These are phyloP conservation scores for Colletotrichum camelliae DNA, from an alignment of 2,329 filamentous ascomycete species.

Conservation along the genomic window DNA sequence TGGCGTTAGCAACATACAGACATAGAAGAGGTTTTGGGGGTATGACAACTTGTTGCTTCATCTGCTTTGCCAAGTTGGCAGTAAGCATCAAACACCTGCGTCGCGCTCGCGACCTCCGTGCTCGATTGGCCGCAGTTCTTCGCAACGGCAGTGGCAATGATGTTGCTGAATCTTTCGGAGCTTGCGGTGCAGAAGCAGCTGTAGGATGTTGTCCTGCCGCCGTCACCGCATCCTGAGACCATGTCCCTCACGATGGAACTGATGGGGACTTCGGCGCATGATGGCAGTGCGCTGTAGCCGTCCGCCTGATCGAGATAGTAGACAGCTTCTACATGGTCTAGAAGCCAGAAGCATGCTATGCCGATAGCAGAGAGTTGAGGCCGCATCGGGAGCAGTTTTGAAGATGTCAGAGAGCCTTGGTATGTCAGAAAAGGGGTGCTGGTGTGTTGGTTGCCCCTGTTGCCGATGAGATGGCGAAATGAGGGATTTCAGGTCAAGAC, in stretches of 20 bases:
- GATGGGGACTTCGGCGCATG: neutral
- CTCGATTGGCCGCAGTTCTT: neutral
- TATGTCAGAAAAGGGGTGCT: neutral
- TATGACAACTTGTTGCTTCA: neutral
- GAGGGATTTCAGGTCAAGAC: neutral
- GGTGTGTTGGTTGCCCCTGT: neutral
- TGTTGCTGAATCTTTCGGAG: neutral
- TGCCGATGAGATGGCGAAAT: neutral
- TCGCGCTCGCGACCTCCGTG: neutral
- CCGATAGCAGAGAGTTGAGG: accelerated
- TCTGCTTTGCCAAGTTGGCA: neutral
- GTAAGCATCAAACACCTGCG: neutral
- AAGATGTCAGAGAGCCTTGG: neutral
- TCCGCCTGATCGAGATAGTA: neutral
- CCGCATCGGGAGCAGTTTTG: neutral
- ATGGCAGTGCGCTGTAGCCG: neutral
- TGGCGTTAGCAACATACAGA: neutral
- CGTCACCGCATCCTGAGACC: neutral
- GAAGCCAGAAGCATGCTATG: neutral
- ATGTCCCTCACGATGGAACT: neutral
- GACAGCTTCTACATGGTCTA: neutral
- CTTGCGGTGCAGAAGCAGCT: neutral
- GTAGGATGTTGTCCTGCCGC: neutral
- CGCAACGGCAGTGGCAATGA: neutral
- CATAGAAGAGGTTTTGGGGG: accelerated